Base-by-base conservation (phyloP, 139 green algal species). In the Asterochloris sp. region DNA sequence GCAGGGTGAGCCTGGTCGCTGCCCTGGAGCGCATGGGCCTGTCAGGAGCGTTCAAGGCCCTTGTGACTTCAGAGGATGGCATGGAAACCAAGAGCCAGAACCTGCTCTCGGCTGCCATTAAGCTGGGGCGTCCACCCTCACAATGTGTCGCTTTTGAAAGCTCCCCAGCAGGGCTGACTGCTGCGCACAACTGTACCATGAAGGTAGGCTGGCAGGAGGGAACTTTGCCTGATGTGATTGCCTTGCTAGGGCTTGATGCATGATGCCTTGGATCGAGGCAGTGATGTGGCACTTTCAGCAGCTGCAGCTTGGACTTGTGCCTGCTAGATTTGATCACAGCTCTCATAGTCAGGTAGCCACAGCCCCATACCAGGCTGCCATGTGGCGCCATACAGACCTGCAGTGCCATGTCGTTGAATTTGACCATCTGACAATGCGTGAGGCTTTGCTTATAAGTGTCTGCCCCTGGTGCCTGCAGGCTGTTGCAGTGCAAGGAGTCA, bases 171-270 rank as follows among this genome's bases (percentile, higher is more conserved):
- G 89, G 89, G 63, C 79, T 98, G 27, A 92, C 93, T 0, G 95
- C 95, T 12, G 95, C 95, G 11, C 95, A 98, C 87, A 98, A 98
- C 82, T 96, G 91, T 89, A 95, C 89, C 71, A 96, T 98, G 90
- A 95, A 95, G 82, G 92, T 82, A 27, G 17, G 38, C 38, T 6
- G 6, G 38, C 38, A 54, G 38, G 38, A 54, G 38, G 38, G 38
- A 54, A 54, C 38, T n/a, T n/a, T n/a, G n/a, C n/a, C n/a, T n/a
- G n/a, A n/a, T n/a, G n/a, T n/a, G n/a, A n/a, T n/a, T n/a, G n/a
- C n/a, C n/a, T n/a, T n/a, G n/a, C n/a, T n/a, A n/a, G n/a, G n/a
- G n/a, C 38, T 54, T 54, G 38, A 54, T 54, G 38, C 38, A 6
- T 54, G 4, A 54, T 54, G 38, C 38, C 38, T 54, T 54, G 38